Conservation (phyloP, 768 basidiomycete genomes). For the Naematelia encephala region DNA sequence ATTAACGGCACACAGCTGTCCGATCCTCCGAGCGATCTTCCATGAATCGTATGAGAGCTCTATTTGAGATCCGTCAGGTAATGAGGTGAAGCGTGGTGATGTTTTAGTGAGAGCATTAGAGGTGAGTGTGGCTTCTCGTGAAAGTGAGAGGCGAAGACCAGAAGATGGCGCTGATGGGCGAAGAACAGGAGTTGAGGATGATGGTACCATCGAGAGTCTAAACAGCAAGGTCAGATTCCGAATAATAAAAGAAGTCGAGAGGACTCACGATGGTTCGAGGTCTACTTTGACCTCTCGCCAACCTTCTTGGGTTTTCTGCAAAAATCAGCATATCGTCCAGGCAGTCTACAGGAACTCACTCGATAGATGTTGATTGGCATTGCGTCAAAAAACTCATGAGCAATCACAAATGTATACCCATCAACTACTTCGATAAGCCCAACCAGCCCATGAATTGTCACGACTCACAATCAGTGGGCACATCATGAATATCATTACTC, state of each 20-base stretch:
- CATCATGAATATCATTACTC: constrained; percentile 69
- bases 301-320: constrained; percentile 60
- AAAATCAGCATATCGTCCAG: neutral
- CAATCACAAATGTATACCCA: constrained; percentile 76
- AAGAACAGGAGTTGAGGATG: constrained; percentile 11
- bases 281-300: constrained; percentile 84
- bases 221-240: constrained; percentile 8
- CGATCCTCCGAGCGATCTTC: constrained; percentile 65
- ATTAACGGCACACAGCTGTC: constrained; percentile 54
- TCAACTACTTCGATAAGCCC: constrained; percentile 35
- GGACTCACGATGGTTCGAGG: constrained; percentile 51
- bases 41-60: constrained; percentile 76
- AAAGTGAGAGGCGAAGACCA: constrained; percentile 64
- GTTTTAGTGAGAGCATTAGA: constrained; percentile 57
- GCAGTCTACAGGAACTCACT: constrained; percentile 53
- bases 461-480: constrained; percentile 54
- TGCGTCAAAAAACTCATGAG: constrained; percentile 98
- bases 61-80: constrained; percentile 68
- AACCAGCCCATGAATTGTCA: neutral
- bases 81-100: constrained; percentile 65
- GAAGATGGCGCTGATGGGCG: constrained; percentile 42
- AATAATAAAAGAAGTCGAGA: constrained; percentile 21
- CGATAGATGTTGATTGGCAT: constrained; percentile 86
- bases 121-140: constrained; percentile 59
- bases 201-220: neutral